Conservation (phyloP, 352 stramenopile genomes). For the Phytopythium sindhum region DNA sequence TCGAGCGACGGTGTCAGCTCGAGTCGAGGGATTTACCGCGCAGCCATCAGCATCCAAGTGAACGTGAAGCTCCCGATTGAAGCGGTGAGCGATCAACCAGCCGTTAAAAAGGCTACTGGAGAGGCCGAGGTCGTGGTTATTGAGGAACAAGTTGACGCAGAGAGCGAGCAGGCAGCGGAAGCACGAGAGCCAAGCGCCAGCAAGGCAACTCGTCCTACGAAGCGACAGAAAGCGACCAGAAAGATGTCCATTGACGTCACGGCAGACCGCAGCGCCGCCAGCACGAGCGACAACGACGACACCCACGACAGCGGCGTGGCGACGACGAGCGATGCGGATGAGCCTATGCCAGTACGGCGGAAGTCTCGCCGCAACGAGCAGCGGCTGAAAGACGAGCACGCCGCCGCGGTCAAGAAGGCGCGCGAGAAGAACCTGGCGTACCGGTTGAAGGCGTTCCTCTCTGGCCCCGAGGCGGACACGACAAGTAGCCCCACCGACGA, state of each 20-base stretch:
- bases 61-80: conserved; percentile 1
- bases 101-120: background rate
- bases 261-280: background rate
- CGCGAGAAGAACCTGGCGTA: conserved; percentile 62
- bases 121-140: no score
- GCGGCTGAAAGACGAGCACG: conserved; percentile 63
- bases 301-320: conserved; percentile 30
- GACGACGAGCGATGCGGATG: conserved; percentile 19
- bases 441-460: conserved; percentile 40
- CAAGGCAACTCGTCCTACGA: conserved; percentile 4
- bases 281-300: conserved; percentile 37
- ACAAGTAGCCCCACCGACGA: conserved; percentile 6
- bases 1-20: conserved; percentile 12
- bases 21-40: conserved; percentile 22
- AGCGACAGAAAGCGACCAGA: conserved; percentile 13
- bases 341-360: conserved; percentile 29
- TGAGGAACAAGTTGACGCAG: background rate
- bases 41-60: conserved; percentile 10
- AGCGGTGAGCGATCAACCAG: background rate
- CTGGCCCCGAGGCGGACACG: conserved; percentile 5
- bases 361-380: conserved; percentile 71
- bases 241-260: background rate
- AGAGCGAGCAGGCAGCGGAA: background rate
- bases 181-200: background rate
- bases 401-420: conserved; percentile 52